These are phyloP conservation scores for Inosperma sp. DNA, from an alignment of 768 basidiomycete species.

Conservation along the genomic window DNA sequence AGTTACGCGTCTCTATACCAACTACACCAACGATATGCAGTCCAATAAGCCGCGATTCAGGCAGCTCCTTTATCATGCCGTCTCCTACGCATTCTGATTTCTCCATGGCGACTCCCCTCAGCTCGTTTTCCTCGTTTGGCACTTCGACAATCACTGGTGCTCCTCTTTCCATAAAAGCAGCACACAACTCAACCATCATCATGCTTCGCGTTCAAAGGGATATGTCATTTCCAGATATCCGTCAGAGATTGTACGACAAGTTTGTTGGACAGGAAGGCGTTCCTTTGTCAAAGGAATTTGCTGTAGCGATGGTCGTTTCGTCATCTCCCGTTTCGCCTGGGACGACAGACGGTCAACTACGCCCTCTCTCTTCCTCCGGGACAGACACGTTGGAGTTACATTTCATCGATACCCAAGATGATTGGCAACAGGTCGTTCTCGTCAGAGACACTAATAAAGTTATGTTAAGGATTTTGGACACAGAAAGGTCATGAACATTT, in stretches of 20 bases:
- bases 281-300: constrained; percentile 48
- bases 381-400: constrained; percentile 32
- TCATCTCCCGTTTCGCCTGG: constrained; percentile 9
- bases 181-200: too few species aligned
- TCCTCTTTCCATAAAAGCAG: too few species aligned
- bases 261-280: constrained; percentile 59
- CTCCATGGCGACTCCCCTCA: too few species aligned
- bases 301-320: constrained; percentile 47
- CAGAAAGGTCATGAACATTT: constrained; percentile 4
- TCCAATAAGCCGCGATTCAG: too few species aligned
- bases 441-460: constrained; percentile 44
- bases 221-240: constrained; percentile 45
- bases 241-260: constrained; percentile 55
- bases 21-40: too few species aligned
- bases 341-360: constrained; percentile 28
- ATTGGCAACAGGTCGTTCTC: constrained; percentile 51
- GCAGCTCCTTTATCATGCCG: too few species aligned
- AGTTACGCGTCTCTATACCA: too few species aligned
- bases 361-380: constrained; percentile 31
- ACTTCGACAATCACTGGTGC: too few species aligned
- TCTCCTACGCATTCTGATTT: too few species aligned
- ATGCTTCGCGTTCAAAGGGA: too few species aligned
- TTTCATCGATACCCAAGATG: constrained; percentile 46
- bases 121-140: too few species aligned
- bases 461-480: constrained; percentile 48